Evolutionary conservation across 2,329 filamentous ascomycete genomes (phyloP).

Genomic region (Fusarium sp.): DNA sequence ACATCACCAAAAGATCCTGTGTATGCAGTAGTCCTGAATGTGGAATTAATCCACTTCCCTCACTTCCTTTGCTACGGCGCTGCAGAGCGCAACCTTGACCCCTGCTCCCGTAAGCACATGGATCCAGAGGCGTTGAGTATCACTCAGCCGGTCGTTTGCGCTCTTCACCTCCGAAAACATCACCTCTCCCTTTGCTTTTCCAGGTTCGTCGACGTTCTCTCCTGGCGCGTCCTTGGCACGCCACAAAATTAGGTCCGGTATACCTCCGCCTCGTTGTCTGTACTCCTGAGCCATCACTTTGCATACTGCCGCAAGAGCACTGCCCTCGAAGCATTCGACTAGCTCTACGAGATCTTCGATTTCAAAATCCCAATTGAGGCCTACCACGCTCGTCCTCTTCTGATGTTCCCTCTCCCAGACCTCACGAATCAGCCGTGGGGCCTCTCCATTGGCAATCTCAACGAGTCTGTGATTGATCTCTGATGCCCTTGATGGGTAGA

Average conservation of each 20-base stretch:
- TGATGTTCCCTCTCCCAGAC: slow-evolving; percentile 79
- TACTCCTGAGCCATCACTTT: slow-evolving; percentile 98
- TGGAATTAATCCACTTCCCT: slow-evolving; percentile 57
- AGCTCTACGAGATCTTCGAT: slow-evolving; percentile 85
- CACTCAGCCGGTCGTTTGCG: slow-evolving; percentile 92
- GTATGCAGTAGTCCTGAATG: slow-evolving; percentile 26
- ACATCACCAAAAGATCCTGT: slow-evolving; percentile 21
- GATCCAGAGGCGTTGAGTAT: slow-evolving; percentile 97
- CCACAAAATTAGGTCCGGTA: slow-evolving; percentile 96
- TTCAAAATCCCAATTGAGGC: slow-evolving; percentile 91
- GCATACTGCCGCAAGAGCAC: slow-evolving; percentile 86
- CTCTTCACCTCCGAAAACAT: slow-evolving; percentile 88
- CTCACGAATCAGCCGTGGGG: slow-evolving; percentile 74
- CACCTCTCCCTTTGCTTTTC: slow-evolving; percentile 68
- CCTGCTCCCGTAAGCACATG: slow-evolving; percentile 91
- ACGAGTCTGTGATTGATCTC: slow-evolving; percentile 92
- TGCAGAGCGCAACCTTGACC: slow-evolving; percentile 85
- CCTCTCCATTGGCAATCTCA: slow-evolving; percentile 87
- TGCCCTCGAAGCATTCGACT: slow-evolving; percentile 82
- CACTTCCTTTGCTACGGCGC: slow-evolving; percentile 70
- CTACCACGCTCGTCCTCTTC: slow-evolving; percentile 86
- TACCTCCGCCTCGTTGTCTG: slow-evolving; percentile 84
- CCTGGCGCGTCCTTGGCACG: slow-evolving; percentile 57
- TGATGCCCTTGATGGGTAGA: slow-evolving; percentile 86
- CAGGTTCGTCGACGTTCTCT: slow-evolving; percentile 48